Evolutionary conservation across 306 rosid genomes (phyloP), one percentile per base, ranked within the genome.

Genomic region (Luffa acutangula): DNA sequence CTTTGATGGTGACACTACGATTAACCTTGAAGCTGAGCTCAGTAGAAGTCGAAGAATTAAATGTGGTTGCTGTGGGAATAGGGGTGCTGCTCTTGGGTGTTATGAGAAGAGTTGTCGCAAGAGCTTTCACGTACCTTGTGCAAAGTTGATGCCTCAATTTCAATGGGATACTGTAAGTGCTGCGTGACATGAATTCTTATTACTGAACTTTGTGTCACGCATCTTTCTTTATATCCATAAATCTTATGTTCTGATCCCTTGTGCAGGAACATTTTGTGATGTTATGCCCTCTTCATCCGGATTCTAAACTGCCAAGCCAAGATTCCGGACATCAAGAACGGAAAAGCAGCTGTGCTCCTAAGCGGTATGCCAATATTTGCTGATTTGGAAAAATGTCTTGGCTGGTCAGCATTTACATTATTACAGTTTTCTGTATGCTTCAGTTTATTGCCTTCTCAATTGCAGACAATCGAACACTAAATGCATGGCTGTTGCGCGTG

Each of bases 11-110:
- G 96, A 87, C 73, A 80, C 67, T 81, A 97, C 97, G 57, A 77
- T 85, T 34, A 95, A 92, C 87, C 97, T 95, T 66, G 98, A 95
- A 83, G 93, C 91, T 79, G 98, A 95, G 82, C 77, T 91, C 75
- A 82, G 82, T 67, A 95, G 98, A 88, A 95, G 98, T 81, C 86
- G 93, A 64, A 88, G 86, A 88, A 95, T 95, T 69, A 92, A 83
- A 75, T 95, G 98, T 84, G 78, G 91, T 81, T 90, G 92, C 75
- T 95, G 98, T 84, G 97, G 95, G 80, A 81, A 84, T 18, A 92
- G 85, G 87, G 98, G 98, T 31, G 98, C 97, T 34, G 89, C 97
- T 54, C 93, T 95, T 25, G 98, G 98, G 48, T 95, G 98, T 82
- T 91, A 78, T 75, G 91, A 91, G 81, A 89, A 88, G 86, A 85